Conservation (phyloP, 306 rosid genomes). For the Rosa rugosa region DNA sequence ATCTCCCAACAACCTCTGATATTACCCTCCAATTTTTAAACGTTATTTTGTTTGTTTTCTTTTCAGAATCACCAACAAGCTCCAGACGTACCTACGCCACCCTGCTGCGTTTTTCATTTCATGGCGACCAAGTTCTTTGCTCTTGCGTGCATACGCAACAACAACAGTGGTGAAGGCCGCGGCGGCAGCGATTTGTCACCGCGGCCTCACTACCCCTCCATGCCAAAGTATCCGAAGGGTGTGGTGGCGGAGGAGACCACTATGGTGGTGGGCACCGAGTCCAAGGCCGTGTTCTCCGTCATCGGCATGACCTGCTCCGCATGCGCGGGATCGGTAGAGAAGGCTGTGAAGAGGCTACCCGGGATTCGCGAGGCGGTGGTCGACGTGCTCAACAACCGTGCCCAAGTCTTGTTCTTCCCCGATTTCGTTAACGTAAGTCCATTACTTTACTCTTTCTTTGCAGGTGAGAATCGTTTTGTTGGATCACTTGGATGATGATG, state of each 20-base stretch:
- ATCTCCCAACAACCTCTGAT: not conserved
- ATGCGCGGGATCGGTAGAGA: constrained; percentile 70
- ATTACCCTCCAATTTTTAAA: constrained; percentile 15
- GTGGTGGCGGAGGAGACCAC: constrained; percentile 8
- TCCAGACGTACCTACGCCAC: not conserved
- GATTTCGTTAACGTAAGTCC: constrained; percentile 50
- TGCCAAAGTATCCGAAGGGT: constrained; percentile 65
- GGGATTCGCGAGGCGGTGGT: constrained; percentile 67
- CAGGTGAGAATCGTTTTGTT: not conserved
- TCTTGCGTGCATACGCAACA: constrained; percentile 42
- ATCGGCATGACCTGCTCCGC: constrained; percentile 71
- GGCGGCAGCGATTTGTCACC: constrained; percentile 29
- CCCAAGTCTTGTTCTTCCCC: constrained; percentile 52
- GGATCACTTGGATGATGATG: not conserved
- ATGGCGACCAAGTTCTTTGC: constrained; percentile 53
- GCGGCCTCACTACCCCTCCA: constrained; percentile 68
- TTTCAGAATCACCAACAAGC: not conserved
- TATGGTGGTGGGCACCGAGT: constrained; percentile 26
- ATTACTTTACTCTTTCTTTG: not conserved
- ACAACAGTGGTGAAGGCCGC: constrained; percentile 6
- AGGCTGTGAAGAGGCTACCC: constrained; percentile 59
- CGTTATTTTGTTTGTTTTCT: not conserved
- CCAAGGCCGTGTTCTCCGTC: constrained; percentile 50
- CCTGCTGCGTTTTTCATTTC: not conserved
- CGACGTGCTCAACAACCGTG: constrained; percentile 63